Evolutionary conservation across 768 basidiomycete species (phyloP).

Genomic region (Russula abietina): DNA sequence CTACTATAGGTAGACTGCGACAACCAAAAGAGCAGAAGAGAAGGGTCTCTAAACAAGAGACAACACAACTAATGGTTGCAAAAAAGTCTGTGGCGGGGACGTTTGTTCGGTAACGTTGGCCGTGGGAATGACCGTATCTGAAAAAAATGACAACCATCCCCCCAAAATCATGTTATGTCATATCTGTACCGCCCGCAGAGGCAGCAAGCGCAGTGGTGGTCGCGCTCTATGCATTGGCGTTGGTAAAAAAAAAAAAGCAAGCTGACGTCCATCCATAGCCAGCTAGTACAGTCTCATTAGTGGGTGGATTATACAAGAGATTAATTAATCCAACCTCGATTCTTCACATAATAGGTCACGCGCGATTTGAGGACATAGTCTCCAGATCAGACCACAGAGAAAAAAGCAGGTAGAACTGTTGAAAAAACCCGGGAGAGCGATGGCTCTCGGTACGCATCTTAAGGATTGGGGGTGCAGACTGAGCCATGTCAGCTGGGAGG

Average conservation of each 20-base stretch:
- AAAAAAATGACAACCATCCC: background rate
- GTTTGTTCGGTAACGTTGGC: background rate
- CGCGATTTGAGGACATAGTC: background rate
- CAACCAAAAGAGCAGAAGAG: background rate
- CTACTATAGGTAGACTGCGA: no score
- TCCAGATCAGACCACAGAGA: background rate
- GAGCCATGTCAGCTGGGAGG: background rate
- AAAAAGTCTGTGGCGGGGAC: background rate
- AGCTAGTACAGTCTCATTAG: background rate
- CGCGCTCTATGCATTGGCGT: background rate
- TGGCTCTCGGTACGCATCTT: conserved; percentile 1
- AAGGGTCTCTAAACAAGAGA: background rate
- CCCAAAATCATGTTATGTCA: background rate
- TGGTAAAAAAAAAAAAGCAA: background rate
- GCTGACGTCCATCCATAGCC: background rate
- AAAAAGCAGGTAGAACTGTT: conserved; percentile 3
- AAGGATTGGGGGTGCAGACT: background rate
- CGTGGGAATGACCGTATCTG: background rate
- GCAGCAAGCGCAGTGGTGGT: background rate
- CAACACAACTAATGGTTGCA: no score
- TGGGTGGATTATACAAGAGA: background rate
- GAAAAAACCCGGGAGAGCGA: background rate
- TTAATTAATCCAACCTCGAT: background rate
- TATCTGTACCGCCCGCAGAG: background rate
- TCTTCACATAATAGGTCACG: background rate